Conservation (phyloP, 1,139 yeast species). For the Suhomyces kunorum region DNA sequence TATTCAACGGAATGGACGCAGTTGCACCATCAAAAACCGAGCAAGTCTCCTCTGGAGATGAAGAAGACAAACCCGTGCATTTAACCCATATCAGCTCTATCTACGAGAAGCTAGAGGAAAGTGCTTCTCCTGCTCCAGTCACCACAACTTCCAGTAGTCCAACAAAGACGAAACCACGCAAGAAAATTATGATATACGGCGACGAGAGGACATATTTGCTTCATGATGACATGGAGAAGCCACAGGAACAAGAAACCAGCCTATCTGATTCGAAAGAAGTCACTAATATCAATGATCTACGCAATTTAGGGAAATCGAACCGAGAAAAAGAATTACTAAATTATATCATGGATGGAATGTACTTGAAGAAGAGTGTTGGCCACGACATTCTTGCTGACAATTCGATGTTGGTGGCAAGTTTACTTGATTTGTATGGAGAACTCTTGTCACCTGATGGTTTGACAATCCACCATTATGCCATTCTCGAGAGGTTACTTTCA, state of each 20-base stretch:
- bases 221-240: constrained; percentile 13
- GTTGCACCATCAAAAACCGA: not conserved
- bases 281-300: constrained; percentile 23
- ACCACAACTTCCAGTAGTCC: not conserved
- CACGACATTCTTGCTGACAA: constrained; percentile 11
- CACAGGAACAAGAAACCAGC: constrained; percentile 6
- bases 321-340: constrained; percentile 18
- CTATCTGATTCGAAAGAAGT: constrained; percentile 8
- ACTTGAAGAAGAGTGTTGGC: constrained; percentile 6
- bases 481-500: not conserved
- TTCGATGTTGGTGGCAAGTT: constrained; percentile 18
- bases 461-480: not conserved
- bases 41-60: constrained; percentile 2
- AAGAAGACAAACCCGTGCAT: constrained; percentile 4
- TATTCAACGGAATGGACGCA: constrained; percentile 21
- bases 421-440: constrained; percentile 17
- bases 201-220: constrained; percentile 26
- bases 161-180: not conserved
- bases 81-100: constrained; percentile 3
- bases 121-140: not conserved
- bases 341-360: constrained; percentile 25
- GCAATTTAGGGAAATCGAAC: constrained; percentile 17
- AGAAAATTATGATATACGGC: constrained; percentile 18
- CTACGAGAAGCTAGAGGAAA: constrained; percentile 3
- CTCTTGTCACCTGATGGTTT: not conserved